Evolutionary conservation across 148 eudicot species (phyloP).

Genomic region (Fagopyrum tataricum): DNA sequence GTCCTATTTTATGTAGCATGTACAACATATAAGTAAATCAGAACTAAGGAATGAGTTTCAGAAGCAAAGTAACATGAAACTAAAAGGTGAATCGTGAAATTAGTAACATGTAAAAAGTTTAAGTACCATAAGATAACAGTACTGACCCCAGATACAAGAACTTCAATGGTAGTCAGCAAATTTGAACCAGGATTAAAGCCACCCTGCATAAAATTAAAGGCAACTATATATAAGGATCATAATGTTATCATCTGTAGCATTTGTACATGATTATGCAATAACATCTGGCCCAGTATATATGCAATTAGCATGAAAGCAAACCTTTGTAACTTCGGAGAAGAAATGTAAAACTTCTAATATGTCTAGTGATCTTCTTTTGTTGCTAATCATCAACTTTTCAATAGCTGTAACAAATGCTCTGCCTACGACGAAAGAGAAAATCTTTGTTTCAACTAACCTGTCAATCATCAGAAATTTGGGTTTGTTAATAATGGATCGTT

Average conservation of each 20-base stretch:
- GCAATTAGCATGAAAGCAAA: constrained; percentile 19
- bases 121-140: neutral
- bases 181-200: constrained; percentile 77
- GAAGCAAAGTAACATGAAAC: neutral
- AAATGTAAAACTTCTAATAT: constrained; percentile 51
- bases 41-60: neutral
- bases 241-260: neutral
- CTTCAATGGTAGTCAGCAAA: constrained; percentile 75
- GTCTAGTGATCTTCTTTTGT: constrained; percentile 75
- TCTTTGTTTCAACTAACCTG: constrained; percentile 97
- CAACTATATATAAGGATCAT: neutral
- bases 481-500: constrained; percentile 11
- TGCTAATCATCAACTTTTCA: constrained; percentile 88
- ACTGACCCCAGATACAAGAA: constrained; percentile 91
- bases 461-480: constrained; percentile 19
- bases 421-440: constrained; percentile 97
- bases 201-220: constrained; percentile 41
- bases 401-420: constrained; percentile 98
- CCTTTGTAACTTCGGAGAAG: constrained; percentile 80
- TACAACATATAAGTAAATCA: neutral
- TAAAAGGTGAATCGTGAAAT: neutral
- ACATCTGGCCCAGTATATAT: neutral
- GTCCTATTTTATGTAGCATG: neutral
- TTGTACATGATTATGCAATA: neutral
- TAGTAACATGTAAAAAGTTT: neutral